phyloP scores from a whole-genome alignment of 768 basidiomycete species.

The Nevesoporus exiguus region DNA sequence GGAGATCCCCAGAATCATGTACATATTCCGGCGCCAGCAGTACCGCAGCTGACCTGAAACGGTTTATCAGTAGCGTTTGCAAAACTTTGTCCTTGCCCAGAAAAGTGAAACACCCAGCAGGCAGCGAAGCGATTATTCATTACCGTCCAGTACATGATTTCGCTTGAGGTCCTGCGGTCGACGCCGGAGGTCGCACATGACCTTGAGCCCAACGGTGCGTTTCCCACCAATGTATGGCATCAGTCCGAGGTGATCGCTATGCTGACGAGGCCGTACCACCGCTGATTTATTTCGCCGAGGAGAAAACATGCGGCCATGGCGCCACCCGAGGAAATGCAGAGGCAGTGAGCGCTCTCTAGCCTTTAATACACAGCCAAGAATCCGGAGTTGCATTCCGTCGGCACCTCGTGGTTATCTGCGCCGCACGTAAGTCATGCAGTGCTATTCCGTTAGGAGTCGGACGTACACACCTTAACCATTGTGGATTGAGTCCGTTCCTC shows the following conservation, averaged over 20 bases:
- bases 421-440: slow-evolving; percentile 8
- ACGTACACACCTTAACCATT: slow-evolving; percentile 10
- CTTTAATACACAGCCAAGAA: slow-evolving; percentile 8
- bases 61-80: not conserved
- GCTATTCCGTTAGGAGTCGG: slow-evolving; percentile 3
- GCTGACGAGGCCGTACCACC: slow-evolving; percentile 22
- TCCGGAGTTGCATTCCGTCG: slow-evolving; percentile 9
- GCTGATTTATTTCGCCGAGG: slow-evolving; percentile 30
- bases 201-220: not conserved
- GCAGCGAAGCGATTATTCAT: slow-evolving; percentile 1
- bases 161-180: not conserved
- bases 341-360: slow-evolving; percentile 12
- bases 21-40: not conserved
- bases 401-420: slow-evolving; percentile 13
- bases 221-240: not conserved
- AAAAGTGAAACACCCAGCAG: not conserved
- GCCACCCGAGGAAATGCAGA: slow-evolving; percentile 12
- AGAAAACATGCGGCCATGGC: slow-evolving; percentile 37
- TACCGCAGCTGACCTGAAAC: not conserved
- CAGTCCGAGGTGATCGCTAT: slow-evolving; percentile 14
- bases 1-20: slow-evolving; percentile 8
- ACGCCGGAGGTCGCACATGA: not conserved
- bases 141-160: not conserved
- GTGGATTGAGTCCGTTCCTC: slow-evolving; percentile 17
- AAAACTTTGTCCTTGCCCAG: not conserved